Evolutionary conservation across 306 rosid genomes (phyloP), one percentile per base, ranked within the genome.

Genomic region (Cicer chorassanicum): DNA sequence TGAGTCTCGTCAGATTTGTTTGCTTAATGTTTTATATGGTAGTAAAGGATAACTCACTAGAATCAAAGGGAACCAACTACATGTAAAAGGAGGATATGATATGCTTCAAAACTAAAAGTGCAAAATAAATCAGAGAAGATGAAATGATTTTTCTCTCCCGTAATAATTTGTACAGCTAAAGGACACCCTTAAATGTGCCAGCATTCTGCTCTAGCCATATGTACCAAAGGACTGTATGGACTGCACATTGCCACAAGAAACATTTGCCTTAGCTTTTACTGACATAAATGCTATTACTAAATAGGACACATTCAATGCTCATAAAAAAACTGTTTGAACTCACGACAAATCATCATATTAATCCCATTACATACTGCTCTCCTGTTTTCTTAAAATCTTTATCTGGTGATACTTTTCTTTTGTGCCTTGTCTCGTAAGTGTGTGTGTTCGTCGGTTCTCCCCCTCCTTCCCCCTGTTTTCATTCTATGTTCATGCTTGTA

Each of bases 1-100:
- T 95, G 81, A 76, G 93, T 50, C 53, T 38, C 44, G 6, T 68
- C 56, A 49, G 44, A 62, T 53, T 8, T 59, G 72, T 57, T 62
- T 71, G 61, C 49, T 59, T 45, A 15, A 77, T 72, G 14, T 63
- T 80, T 75, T 72, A 24, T 46, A 45, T 57, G 65, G 50, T 14
- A n/a, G 71, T 45, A 38, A 73, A 59, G 41, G 65, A 65, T 39
- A 73, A 46, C 41, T 55, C 49, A 16, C 60, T 64, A 8, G 36
- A 66, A 55, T 40, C 5, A 8, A 68, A 14, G 75, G 62, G 29
- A 57, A 48, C 36, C 41, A 56, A 65, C 24, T 57, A 65, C 43
- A 65, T 55, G 16, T 78, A 42, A 51, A 78, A 53, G 73, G 46
- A 54, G 62, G 72, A 72, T 64, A 48, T 24, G 44, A 44, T 41